A percentile compares a stretch with the other conserved stretches of the same genome.
Conservation (phyloP, 306 rosid species). For the Acacia melanoxylon region DNA sequence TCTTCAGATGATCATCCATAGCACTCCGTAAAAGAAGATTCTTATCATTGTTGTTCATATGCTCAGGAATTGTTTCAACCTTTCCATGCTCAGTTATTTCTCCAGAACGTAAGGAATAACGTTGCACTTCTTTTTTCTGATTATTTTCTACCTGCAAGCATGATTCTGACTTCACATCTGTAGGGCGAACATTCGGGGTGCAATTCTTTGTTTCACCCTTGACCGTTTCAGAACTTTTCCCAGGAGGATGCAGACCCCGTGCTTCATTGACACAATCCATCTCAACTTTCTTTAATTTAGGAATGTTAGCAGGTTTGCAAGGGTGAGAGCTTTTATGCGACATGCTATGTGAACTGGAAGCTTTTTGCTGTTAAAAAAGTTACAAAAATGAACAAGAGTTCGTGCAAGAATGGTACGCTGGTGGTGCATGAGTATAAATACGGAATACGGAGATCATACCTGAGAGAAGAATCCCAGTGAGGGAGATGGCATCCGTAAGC, state of each 20-base stretch:
- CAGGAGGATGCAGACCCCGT: slow-evolving; percentile 37
- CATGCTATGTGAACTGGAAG: slow-evolving; percentile 43
- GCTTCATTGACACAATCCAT: slow-evolving; percentile 35
- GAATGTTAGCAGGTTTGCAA: slow-evolving; percentile 38
- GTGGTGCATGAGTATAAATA: slow-evolving; percentile 13
- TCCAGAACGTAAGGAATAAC: slow-evolving; percentile 24
- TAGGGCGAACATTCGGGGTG: slow-evolving; percentile 21
- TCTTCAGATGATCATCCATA: slow-evolving; percentile 20
- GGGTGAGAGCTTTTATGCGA: slow-evolving; percentile 44
- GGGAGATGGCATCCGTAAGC: slow-evolving; percentile 95
- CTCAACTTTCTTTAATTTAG: slow-evolving; percentile 43
- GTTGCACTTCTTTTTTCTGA: slow-evolving; percentile 28
- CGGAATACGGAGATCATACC: slow-evolving; percentile 44
- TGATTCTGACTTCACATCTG: slow-evolving; percentile 36
- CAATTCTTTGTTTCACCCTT: slow-evolving; percentile 29
- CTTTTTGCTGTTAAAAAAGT: slow-evolving; percentile 52
- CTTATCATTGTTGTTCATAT: slow-evolving; percentile 22
- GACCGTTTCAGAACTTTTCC: slow-evolving; percentile 30
- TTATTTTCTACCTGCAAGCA: slow-evolving; percentile 26
- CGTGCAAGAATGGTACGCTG: slow-evolving; percentile 2
- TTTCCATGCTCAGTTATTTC: slow-evolving; percentile 23
- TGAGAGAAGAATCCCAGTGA: slow-evolving; percentile 79
- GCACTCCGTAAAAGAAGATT: slow-evolving; percentile 27
- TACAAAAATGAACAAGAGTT: slow-evolving; percentile 18
- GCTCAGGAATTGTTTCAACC: slow-evolving; percentile 24